Evolutionary conservation across 352 stramenopile genomes (phyloP), one percentile per base, ranked within the genome.

Genomic region (Globisporangium uncinulatum): DNA sequence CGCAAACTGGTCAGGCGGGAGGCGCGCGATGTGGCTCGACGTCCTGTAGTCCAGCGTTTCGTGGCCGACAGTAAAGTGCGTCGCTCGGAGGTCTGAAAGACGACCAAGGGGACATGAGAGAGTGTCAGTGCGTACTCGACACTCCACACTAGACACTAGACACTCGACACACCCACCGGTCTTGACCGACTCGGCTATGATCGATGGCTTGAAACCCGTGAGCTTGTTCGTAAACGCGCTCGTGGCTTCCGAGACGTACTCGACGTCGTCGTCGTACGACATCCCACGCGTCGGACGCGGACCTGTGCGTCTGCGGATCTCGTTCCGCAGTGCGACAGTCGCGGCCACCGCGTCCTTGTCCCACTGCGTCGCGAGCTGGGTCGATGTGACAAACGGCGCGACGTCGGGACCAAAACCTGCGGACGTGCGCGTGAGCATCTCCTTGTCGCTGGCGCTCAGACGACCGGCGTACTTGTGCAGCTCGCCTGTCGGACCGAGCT

Each of bases 171-270:
- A 67, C 57, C 6, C 55, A 90, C 79, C 79, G 57, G 91, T 90
- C 59, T 89, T 89, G 51, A 91, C 75, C 8, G 77, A 81, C 24
- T 69, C 82, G 41, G 81, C 74, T 74, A 92, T 89, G 54, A 87
- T 65, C 19, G 78, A 87, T 45, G 79, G 71, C 57, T 89, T 91
- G 65, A 83, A 73, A 15, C 69, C 70, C 53, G 83, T 87, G 43
- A 70, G 73, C 56, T 90, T 90, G 66, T 90, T 86, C 54, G 78
- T 71, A 58, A 76, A 91, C 50, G 73, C 68, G 44, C 75, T 85
- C 59, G 86, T 91, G 56, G 74, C 65, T 57, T 90, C 79, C 20
- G 80, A 92, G 8, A 91, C 49, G 59, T 94, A 94, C 56, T 87
- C 74, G 14, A 92, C 70, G 36, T 89, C 72, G 32, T 92, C 82